Evolutionary conservation across 2,329 filamentous ascomycete genomes (phyloP).

Genomic region (Arachnomyces sp.): DNA sequence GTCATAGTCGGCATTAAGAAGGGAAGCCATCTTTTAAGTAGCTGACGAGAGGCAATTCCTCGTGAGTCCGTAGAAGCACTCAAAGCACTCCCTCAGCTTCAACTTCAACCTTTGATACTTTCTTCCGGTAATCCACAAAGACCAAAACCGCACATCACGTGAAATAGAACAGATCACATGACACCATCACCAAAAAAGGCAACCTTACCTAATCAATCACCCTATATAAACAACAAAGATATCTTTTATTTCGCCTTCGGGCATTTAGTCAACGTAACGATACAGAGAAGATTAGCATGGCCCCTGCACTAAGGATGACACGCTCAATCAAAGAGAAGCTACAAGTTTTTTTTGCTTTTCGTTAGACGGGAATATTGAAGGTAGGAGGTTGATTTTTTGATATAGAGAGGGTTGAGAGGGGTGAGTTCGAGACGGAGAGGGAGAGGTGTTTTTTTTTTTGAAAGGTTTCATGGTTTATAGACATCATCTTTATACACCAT

Average conservation of each 20-base stretch:
- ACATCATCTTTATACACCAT: too few relatives aligned
- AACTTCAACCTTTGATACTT: conserved; percentile 1
- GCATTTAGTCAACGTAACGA: conserved; percentile 59
- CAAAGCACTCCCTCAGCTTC: too few relatives aligned
- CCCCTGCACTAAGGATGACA: conserved; percentile 91
- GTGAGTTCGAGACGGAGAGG: too few relatives aligned
- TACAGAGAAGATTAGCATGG: conserved; percentile 77
- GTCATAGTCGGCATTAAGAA: conserved; percentile 37
- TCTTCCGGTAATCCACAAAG: conserved; percentile 5
- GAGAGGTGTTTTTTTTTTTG: too few relatives aligned
- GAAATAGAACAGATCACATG: too few relatives aligned
- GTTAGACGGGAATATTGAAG: conserved; percentile 9
- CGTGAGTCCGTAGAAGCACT: neutral
- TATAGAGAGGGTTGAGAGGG: too few relatives aligned
- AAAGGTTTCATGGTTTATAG: too few relatives aligned
- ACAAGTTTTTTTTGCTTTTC: conserved; percentile 52
- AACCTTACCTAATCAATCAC: too few relatives aligned
- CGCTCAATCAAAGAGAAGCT: conserved; percentile 74
- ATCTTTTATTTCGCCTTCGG: conserved; percentile 28
- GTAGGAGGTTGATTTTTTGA: too few relatives aligned
- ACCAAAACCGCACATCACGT: neutral
- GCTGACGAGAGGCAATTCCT: conserved; percentile 1
- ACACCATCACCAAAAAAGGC: too few relatives aligned
- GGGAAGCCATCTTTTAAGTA: conserved; percentile 30
- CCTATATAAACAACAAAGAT: conserved; percentile 18